Evolutionary conservation across 1,284 basidiomycete species (phyloP), one percentile per base, ranked within the genome.

Genomic region (Sporisorium scitamineum): DNA sequence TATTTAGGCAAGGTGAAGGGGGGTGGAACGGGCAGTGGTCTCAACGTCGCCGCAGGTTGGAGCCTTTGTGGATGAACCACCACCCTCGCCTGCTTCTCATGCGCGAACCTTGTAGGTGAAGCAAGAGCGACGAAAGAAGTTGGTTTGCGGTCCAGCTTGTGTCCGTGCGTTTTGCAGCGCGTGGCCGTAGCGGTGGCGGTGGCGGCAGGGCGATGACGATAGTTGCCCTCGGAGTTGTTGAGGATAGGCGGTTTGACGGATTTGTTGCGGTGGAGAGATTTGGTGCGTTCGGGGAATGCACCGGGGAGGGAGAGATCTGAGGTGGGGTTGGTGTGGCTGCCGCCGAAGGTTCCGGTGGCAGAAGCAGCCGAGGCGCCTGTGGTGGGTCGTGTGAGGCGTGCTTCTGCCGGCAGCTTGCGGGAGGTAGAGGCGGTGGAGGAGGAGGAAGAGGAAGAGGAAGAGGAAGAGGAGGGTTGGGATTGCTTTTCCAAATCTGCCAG

Each of bases 401-500:
- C 41, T 16, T 61, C 58, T 8, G 44, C 29, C 0, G 68, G 61
- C 2, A 70, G 29, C 2, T 41, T 45, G 14, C 18, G 27, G n/a
- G 29, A 39, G 16, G 53, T 10, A 13, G 42, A 42, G 4, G 51
- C 18, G 20, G 52, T 51, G 14, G 63, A 54, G 16, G 45, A 32
- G n/a, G 29, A 39, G 16, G 53, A 16, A 13, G 42, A 42, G 4
- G 22, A 32, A 22, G 29, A 39, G 16, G 53, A 16, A 13, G 42
- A 42, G 4, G 51, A 22, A 16, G 52, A 55, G 14, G 63, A 54
- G 16, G 45, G n/a, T 1, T 10, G 22, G 1, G 56, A 53, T 29
- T 67, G 59, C 32, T 69, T 63, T 34, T 70, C 68, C 5, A 76
- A 51, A 37, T 63, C 59, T 14, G 54, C 41, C 18, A 75, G 20